Evolutionary conservation across 1,284 basidiomycete genomes (phyloP), one percentile per base, ranked within the genome.

Genomic region (Coniferiporia sulphurascens): DNA sequence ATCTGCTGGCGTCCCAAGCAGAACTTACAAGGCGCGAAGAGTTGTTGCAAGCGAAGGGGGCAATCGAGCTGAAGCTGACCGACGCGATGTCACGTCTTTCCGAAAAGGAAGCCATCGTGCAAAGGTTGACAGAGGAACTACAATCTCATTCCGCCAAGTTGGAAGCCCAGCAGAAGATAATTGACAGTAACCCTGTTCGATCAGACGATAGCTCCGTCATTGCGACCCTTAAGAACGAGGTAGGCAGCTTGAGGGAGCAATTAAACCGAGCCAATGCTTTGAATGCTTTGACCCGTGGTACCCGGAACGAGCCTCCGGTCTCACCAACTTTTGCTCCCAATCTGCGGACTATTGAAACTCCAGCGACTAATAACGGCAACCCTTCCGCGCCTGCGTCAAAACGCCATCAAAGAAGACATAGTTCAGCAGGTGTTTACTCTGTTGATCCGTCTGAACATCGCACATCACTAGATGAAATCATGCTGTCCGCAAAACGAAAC

Each of bases 231-330:
- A 93, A 97, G 73, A 90, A 85, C 66, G 97, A 99, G 78, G 87
- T 99, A 63, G 87, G 89, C 72, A 87, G 78, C 64, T 78, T 99
- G 54, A 91, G 94, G 62, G 97, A 99, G 71, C 96, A 99, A 72
- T 86, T 99, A 64, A 95, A 95, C 69, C 86, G 97, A 34, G 89
- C 95, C 19, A 94, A 94, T 69, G 93, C 96, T 4, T 81, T 95
- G 65, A 93, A 92, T 66, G 81, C 84, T 15, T 79, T 95, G 54
- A 95, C 91, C 7, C 84, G 86, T 59, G 84, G 86, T 22, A 70
- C 80, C 43, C 84, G 87, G 17, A 75, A 72, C 3, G 88, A 92
- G 45, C 87, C 89, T 0, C 87, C 88, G 4, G 74, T 85, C 6
- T 95, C 93, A 0, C 93, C 93, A 0, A 93, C 92, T 19, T 91